phyloP scores from a whole-genome alignment of 768 basidiomycete genomes.

The Hirschioporus abietinus region DNA sequence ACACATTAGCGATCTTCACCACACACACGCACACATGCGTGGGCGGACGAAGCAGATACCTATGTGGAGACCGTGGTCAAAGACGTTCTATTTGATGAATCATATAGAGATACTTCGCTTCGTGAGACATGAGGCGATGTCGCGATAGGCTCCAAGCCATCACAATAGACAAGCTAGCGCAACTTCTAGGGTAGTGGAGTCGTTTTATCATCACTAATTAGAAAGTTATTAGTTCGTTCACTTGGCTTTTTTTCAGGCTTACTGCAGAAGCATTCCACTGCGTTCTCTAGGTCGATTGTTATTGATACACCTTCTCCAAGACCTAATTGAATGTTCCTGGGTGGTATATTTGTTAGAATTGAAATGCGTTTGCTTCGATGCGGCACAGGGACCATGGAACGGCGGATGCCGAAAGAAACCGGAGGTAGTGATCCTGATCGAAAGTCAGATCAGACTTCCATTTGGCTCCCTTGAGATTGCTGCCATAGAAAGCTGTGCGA shows the following conservation, averaged over 20 bases:
- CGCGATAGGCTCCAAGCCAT: background rate
- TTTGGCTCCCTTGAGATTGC: background rate
- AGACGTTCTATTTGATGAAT: background rate
- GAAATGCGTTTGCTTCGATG: background rate
- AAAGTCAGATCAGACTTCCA: background rate
- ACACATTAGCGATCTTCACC: background rate
- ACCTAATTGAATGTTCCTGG: background rate
- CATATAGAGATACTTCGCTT: background rate
- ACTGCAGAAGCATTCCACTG: background rate
- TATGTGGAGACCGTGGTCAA: background rate
- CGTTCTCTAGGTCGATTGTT: background rate
- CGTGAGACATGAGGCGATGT: background rate
- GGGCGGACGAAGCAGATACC: background rate
- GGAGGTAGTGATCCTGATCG: background rate
- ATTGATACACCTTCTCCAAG: background rate
- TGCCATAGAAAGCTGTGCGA: background rate
- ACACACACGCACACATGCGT: background rate
- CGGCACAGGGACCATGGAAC: background rate
- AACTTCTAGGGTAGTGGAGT: background rate
- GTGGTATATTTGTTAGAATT: background rate
- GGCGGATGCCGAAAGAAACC: background rate
- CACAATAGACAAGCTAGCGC: background rate
- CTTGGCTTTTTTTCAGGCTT: background rate
- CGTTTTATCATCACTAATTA: background rate
- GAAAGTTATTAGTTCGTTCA: background rate